phyloP scores from a whole-genome alignment of 768 basidiomycete species.

The Tricholoma bakamatsutake region DNA sequence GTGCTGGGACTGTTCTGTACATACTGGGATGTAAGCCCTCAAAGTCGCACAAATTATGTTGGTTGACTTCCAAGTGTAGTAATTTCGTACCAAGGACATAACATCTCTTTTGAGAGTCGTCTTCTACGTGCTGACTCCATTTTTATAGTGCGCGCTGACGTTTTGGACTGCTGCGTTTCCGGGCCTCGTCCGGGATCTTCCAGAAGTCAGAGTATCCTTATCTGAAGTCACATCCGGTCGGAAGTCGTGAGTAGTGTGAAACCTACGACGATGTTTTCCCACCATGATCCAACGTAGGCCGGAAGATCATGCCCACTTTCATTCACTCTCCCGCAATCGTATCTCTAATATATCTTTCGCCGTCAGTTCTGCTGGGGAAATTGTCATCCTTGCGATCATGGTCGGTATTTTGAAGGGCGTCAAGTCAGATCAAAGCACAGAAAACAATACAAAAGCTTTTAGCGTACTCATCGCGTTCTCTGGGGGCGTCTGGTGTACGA shows the following conservation, averaged over 20 bases:
- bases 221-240: constrained; percentile 29
- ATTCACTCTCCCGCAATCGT: constrained; percentile 64
- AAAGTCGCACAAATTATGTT: neutral
- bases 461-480: constrained; percentile 76
- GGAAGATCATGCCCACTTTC: constrained; percentile 46
- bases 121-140: neutral
- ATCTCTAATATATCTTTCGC: constrained; percentile 74
- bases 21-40: constrained; percentile 51
- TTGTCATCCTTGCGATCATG: constrained; percentile 65
- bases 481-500: constrained; percentile 69
- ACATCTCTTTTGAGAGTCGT: neutral
- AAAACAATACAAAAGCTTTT: constrained; percentile 72
- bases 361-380: constrained; percentile 63
- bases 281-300: constrained; percentile 20
- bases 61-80: constrained; percentile 29
- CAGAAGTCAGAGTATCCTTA: constrained; percentile 56
- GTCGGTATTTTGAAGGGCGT: constrained; percentile 69
- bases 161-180: constrained; percentile 86
- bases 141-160: constrained; percentile 54
- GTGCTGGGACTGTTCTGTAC: constrained; percentile 54
- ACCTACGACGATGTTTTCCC: neutral
- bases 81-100: constrained; percentile 62
- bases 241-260: constrained; percentile 37
- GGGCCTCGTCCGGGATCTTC: constrained; percentile 63
- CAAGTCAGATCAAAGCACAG: constrained; percentile 51